Evolutionary conservation across 306 rosid species (phyloP).

Genomic region (Medicago arabica): DNA sequence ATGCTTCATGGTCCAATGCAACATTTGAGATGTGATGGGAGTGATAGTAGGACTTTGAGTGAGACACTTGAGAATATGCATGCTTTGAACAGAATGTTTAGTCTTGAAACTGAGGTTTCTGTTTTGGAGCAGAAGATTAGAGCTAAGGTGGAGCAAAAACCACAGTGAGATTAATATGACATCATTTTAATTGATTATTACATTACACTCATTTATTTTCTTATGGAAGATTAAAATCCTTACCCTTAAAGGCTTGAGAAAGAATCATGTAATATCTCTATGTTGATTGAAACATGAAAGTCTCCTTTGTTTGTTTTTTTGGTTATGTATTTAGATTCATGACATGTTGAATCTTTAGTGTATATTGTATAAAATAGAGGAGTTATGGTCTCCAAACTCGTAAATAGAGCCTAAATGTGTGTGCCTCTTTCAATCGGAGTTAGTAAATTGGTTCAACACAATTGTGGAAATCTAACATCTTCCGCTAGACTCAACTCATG

Average conservation of each 20-base stretch:
- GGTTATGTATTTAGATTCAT: neutral
- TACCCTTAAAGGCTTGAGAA: slow-evolving; percentile 37
- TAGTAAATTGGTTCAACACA: no score
- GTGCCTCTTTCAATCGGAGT: no score
- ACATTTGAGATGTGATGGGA: slow-evolving; percentile 97
- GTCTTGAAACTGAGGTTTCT: slow-evolving; percentile 88
- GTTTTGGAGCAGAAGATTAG: slow-evolving; percentile 90
- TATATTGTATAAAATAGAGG: neutral
- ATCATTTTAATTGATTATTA: slow-evolving; percentile 37
- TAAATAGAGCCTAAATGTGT: no score
- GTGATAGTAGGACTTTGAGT: slow-evolving; percentile 84
- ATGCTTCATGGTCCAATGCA: slow-evolving; percentile 99
- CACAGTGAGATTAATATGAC: slow-evolving; percentile 48
- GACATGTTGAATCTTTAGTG: neutral
- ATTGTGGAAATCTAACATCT: no score
- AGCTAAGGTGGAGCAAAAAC: slow-evolving; percentile 91
- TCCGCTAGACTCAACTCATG: no score
- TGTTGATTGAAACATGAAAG: slow-evolving; percentile 30
- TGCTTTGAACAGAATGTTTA: slow-evolving; percentile 98
- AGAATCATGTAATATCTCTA: slow-evolving; percentile 49
- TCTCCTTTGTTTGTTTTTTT: no score
- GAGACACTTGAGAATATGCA: slow-evolving; percentile 99
- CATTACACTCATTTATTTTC: slow-evolving; percentile 45
- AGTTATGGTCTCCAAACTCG: neutral
- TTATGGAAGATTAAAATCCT: slow-evolving; percentile 47